These are phyloP conservation scores for Glycyrrhiza uralensis DNA, from an alignment of 306 rosid species.

Conservation along the genomic window DNA sequence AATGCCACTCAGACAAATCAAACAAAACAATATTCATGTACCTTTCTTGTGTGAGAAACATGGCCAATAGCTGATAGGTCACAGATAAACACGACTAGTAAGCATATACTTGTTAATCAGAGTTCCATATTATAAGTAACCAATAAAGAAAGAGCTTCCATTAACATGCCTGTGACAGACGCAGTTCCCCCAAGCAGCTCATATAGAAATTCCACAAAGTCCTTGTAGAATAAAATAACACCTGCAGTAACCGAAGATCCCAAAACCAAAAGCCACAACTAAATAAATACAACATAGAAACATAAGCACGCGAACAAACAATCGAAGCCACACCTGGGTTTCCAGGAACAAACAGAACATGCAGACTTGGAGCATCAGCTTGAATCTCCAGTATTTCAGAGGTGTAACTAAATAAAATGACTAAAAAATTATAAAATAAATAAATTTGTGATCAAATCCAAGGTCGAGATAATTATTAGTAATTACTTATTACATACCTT, in stretches of 20 bases:
- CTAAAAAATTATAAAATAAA: not conserved
- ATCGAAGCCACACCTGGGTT: slow-evolving; percentile 65
- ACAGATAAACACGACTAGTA: slow-evolving; percentile 27
- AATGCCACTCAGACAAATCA: not conserved
- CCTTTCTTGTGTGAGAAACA: slow-evolving; percentile 70
- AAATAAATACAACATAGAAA: not conserved
- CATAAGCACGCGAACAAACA: not conserved
- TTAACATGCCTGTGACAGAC: slow-evolving; percentile 74
- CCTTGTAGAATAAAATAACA: slow-evolving; percentile 60
- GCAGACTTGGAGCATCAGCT: slow-evolving; percentile 68
- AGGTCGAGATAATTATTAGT: not conserved
- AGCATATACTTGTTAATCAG: slow-evolving; percentile 22
- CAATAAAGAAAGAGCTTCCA: not conserved
- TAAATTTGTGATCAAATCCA: not conserved
- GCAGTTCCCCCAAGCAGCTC: slow-evolving; percentile 74
- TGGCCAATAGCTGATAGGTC: slow-evolving; percentile 66
- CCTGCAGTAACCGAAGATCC: slow-evolving; percentile 42
- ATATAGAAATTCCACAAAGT: slow-evolving; percentile 71
- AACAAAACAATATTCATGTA: slow-evolving; percentile 30
- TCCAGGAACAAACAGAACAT: slow-evolving; percentile 78
- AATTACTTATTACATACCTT: too few species aligned
- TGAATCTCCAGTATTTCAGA: slow-evolving; percentile 79
- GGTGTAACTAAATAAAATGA: slow-evolving; percentile 41
- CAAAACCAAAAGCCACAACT: slow-evolving; percentile 18
- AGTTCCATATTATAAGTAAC: slow-evolving; percentile 7